These are phyloP conservation scores for Phialophora tarda DNA, from an alignment of 2,329 filamentous ascomycete species.

Conservation along the genomic window DNA sequence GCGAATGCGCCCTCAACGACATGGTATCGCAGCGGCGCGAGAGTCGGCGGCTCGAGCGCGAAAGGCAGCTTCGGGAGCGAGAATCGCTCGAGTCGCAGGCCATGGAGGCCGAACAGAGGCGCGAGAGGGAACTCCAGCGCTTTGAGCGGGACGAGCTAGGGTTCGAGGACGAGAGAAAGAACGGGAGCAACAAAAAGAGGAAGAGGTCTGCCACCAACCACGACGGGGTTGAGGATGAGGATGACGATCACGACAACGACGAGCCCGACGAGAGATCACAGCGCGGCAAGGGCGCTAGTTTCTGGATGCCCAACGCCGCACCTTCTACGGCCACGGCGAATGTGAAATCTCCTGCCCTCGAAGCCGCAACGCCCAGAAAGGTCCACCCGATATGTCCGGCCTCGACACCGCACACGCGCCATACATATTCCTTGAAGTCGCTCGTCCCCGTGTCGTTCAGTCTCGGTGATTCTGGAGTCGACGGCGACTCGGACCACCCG, in stretches of 20 bases:
- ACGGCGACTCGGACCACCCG: conserved; percentile 57
- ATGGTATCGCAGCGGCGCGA: conserved; percentile 91
- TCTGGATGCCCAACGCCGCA: conserved; percentile 80
- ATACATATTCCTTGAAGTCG: conserved; percentile 77
- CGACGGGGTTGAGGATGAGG: conserved; percentile 62
- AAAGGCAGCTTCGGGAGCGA: conserved; percentile 64
- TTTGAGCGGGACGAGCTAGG: conserved; percentile 37
- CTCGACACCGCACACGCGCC: conserved; percentile 68
- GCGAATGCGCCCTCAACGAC: conserved; percentile 89
- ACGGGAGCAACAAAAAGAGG: conserved; percentile 59
- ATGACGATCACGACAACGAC: conserved; percentile 55
- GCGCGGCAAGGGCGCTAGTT: conserved; percentile 66
- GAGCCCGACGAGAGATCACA: conserved; percentile 15
- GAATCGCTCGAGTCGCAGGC: conserved; percentile 67
- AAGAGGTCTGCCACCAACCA: conserved; percentile 82
- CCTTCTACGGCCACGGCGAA: conserved; percentile 63
- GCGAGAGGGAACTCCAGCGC: conserved; percentile 67
- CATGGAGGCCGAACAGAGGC: conserved; percentile 71
- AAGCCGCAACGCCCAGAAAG: conserved; percentile 64
- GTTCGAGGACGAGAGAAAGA: conserved; percentile 46
- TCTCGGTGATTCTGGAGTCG: conserved; percentile 68
- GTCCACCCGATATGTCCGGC: conserved; percentile 76
- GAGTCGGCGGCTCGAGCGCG: conserved; percentile 78
- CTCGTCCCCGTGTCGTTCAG: conserved; percentile 69
- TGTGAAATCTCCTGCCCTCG: conserved; percentile 39